Evolutionary conservation across 1,139 yeast species (phyloP).

Genomic region (Hyphopichia fennica): DNA sequence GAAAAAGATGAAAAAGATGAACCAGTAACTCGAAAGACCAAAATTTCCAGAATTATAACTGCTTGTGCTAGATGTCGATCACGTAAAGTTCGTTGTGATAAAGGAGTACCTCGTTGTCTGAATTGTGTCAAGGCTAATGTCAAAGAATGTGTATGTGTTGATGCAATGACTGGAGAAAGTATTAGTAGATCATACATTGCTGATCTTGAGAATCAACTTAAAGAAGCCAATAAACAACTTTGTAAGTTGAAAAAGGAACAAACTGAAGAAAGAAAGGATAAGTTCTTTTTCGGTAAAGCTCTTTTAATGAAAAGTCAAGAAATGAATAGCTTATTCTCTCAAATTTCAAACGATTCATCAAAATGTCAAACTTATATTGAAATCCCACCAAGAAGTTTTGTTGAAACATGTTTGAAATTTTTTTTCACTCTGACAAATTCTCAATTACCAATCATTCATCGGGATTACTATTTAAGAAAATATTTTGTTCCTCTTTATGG

Average conservation of each 20-base stretch:
- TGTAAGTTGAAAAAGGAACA: not conserved
- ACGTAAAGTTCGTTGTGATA: slow-evolving; percentile 11
- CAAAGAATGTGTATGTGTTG: slow-evolving; percentile 11
- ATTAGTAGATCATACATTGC: slow-evolving; percentile 3
- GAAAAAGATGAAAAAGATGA: too few relatives aligned
- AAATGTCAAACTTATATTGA: slow-evolving; percentile 1
- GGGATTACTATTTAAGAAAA: slow-evolving; percentile 9
- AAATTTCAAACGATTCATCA: too few relatives aligned
- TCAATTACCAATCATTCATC: slow-evolving; percentile 13
- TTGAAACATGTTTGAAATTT: slow-evolving; percentile 8
- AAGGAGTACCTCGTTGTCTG: slow-evolving; percentile 11
- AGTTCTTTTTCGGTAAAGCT: slow-evolving; percentile 2
- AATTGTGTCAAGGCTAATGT: slow-evolving; percentile 10
- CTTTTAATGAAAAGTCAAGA: slow-evolving; percentile 6
- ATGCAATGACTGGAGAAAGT: slow-evolving; percentile 9
- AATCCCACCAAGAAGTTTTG: slow-evolving; percentile 7
- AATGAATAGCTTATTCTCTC: too few relatives aligned
- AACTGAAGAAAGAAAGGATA: not conserved
- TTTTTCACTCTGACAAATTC: slow-evolving; percentile 9
- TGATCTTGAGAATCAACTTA: slow-evolving; percentile 2
- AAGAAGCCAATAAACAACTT: not conserved
- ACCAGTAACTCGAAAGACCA: not conserved
- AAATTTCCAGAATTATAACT: slow-evolving; percentile 10
- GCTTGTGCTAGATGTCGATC: slow-evolving; percentile 13
- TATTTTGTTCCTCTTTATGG: slow-evolving; percentile 13